Evolutionary conservation across 2,329 filamentous ascomycete genomes (phyloP).

Genomic region (Colletotrichum neosansevieriae): DNA sequence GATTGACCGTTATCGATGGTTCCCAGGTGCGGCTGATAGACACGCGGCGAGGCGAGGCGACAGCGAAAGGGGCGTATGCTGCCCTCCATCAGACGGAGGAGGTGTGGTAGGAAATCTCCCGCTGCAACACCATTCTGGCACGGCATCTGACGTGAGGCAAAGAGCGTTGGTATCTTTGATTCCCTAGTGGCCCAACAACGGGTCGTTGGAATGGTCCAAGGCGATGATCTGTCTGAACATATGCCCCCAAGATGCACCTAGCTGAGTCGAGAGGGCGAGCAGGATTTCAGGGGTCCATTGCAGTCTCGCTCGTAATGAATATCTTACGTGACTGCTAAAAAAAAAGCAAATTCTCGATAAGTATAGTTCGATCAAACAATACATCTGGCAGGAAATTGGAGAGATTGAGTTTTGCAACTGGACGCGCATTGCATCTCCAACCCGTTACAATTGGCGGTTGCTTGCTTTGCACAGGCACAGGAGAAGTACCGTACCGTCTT

Average conservation of each 20-base stretch:
- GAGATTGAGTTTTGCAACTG: neutral
- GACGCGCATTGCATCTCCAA: no score
- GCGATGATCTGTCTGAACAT: neutral
- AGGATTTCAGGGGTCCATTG: slow-evolving; percentile 3
- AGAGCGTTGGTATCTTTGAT: neutral
- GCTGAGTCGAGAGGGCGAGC: neutral
- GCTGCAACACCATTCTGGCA: neutral
- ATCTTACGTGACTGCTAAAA: no score
- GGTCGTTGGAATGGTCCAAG: slow-evolving; percentile 4
- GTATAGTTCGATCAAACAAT: slow-evolving; percentile 1
- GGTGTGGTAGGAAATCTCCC: slow-evolving; percentile 29
- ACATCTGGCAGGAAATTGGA: neutral
- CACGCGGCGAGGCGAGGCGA: neutral
- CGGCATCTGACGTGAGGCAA: neutral
- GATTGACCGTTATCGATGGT: neutral
- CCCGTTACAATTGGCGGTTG: no score
- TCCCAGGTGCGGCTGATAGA: neutral
- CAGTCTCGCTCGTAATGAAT: neutral
- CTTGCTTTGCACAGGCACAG: neutral
- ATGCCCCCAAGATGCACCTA: neutral
- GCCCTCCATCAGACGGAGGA: neutral
- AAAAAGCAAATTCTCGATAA: neutral
- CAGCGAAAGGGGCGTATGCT: neutral
- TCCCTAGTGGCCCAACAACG: slow-evolving; percentile 1
- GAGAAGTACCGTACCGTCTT: no score